phyloP scores from a whole-genome alignment of 768 basidiomycete species.

The Cystofilobasidium capitatum region DNA sequence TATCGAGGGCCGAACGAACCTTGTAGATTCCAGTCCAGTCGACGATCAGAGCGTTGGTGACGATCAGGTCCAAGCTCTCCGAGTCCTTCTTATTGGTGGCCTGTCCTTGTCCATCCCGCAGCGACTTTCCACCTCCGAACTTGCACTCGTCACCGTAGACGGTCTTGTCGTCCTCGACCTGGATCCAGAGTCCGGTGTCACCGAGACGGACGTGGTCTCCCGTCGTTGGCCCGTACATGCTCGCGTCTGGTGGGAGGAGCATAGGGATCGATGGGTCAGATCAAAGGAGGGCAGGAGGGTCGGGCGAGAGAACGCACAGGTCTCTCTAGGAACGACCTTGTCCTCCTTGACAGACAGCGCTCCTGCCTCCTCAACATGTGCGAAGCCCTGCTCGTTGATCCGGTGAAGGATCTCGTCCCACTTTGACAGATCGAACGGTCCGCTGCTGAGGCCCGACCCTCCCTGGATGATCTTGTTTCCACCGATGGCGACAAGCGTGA shows the following conservation, averaged over 20 bases:
- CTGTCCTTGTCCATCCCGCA: slow-evolving; percentile 96
- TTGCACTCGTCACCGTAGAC: slow-evolving; percentile 49
- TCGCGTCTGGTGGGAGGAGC: slow-evolving; percentile 46
- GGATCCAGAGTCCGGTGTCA: slow-evolving; percentile 81
- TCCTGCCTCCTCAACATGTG: background rate
- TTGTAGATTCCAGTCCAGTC: slow-evolving; percentile 96
- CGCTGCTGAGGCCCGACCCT: slow-evolving; percentile 41
- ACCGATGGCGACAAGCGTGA: slow-evolving; percentile 67
- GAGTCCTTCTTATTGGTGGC: slow-evolving; percentile 58
- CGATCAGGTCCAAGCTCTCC: slow-evolving; percentile 76
- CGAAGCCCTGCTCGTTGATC: slow-evolving; percentile 5
- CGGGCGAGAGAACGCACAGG: background rate
- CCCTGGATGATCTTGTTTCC: slow-evolving; percentile 65
- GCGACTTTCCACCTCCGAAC: slow-evolving; percentile 92
- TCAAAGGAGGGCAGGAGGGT: background rate
- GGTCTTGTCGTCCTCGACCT: slow-evolving; percentile 82
- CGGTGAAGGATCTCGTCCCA: slow-evolving; percentile 25
- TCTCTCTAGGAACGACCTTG: slow-evolving; percentile 14
- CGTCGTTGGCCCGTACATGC: slow-evolving; percentile 90
- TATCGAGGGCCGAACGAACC: slow-evolving; percentile 41
- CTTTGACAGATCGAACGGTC: slow-evolving; percentile 6
- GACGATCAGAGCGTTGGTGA: slow-evolving; percentile 87
- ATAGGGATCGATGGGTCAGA: background rate
- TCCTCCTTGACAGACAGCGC: background rate
- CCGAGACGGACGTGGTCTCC: slow-evolving; percentile 82